A percentile compares a stretch with the other conserved stretches of the same genome.
These are phyloP conservation scores for Schizonepeta tenuifolia DNA, from an alignment of 257 asterid species.

Conservation along the genomic window DNA sequence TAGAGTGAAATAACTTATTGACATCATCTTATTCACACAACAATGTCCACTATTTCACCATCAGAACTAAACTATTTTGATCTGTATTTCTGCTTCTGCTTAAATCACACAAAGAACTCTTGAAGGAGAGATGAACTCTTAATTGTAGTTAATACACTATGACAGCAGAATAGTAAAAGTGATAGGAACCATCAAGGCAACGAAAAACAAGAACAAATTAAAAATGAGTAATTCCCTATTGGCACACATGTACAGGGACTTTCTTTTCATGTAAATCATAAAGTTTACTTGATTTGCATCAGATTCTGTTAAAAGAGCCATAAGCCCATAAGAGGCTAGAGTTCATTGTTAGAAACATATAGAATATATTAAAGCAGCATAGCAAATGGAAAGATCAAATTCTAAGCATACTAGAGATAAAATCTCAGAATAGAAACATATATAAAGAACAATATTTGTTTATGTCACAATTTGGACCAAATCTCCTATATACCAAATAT, in stretches of 20 bases:
- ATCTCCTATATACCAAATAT: slow-evolving; percentile 7
- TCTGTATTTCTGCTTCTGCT: neutral
- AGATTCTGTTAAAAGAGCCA: neutral
- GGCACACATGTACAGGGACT: neutral
- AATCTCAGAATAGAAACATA: slow-evolving; percentile 21
- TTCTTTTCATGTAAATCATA: neutral
- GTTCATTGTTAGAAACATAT: neutral
- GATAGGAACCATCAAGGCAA: too few species aligned
- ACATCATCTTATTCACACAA: neutral
- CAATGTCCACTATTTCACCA: neutral
- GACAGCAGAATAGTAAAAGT: neutral
- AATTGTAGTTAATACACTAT: too few species aligned
- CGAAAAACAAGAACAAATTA: too few species aligned
- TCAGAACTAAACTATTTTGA: neutral
- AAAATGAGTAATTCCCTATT: neutral
- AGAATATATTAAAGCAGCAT: neutral
- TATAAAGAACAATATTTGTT: neutral
- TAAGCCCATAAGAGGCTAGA: neutral
- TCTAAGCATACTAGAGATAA: neutral
- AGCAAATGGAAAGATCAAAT: neutral
- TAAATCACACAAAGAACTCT: neutral
- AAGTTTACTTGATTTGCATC: neutral
- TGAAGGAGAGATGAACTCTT: neutral
- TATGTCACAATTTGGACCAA: slow-evolving; percentile 4
- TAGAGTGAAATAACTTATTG: neutral